Evolutionary conservation across 441 rosid genomes (phyloP), one percentile per base, ranked within the genome.

Genomic region (Arabidopsis hybrid): DNA sequence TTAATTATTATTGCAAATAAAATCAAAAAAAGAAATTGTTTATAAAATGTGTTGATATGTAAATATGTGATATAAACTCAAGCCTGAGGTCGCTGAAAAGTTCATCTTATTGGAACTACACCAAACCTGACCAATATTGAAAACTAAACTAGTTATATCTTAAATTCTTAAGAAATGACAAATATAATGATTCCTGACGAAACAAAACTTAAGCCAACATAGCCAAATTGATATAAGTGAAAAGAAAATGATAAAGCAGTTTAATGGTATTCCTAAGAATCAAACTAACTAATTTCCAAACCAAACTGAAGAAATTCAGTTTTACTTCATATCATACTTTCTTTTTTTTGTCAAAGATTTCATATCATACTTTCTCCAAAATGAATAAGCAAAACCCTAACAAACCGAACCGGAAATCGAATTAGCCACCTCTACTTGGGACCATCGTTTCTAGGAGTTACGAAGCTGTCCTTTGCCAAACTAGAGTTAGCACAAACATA

Each of bases 401-500:
- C 38, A 65, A 52, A 52, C 4, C 5, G 10, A 40, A 8, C 39
- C 29, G 8, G 26, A 39, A n/a, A 0, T 38, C 29, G 18, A 36
- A 17, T 10, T 2, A 59, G 46, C 38, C 65, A 21, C 16, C 49
- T 8, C 17, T 36, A 14, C 17, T 58, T 47, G 14, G 45, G 60
- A 61, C 75, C 36, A 51, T 61, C 21, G 21, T 52, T 13, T 60
- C 10, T 4, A 43, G 45, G 60, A 61, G 38, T 42, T 31, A 34
- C 46, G 2, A 63, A 10, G 63, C 45, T 42, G 26, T 34, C 67
- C 40, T 50, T 55, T 34, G 36, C 39, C 57, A 18, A 63, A 60
- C 34, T 42, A 63, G 76, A 42, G 64, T 63, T 56, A 26, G 4
- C 3, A 64, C 29, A 73, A 49, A 38, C 35, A 58, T 65, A 73